Evolutionary conservation across 73 alveolate genomes (phyloP).

Genomic region (Symbiodinium natans): DNA sequence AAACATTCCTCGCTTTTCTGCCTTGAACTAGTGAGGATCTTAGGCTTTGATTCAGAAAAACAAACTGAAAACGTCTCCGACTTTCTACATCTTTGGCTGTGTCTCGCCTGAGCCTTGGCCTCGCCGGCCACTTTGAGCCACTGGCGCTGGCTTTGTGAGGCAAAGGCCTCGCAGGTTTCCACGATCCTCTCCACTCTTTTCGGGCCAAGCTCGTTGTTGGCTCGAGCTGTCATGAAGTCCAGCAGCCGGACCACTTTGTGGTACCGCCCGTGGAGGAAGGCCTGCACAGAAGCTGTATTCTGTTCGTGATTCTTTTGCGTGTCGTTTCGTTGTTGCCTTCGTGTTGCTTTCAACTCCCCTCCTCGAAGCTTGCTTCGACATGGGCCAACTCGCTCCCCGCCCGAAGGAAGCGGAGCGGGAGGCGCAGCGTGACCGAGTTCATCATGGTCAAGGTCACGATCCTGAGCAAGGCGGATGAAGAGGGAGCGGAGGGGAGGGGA

Average conservation of each 20-base stretch:
- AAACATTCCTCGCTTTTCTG: too few species aligned
- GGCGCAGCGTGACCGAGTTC: neutral
- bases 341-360: neutral
- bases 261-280: neutral
- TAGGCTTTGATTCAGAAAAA: too few species aligned
- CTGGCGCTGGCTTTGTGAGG: neutral
- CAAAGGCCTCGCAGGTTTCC: neutral
- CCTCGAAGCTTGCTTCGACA: too few species aligned
- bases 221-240: neutral
- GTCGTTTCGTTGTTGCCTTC: neutral
- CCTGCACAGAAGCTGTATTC: neutral
- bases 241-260: slow-evolving; percentile 2
- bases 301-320: neutral
- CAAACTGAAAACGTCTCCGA: too few species aligned
- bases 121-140: slow-evolving; percentile 17
- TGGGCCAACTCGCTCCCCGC: too few species aligned
- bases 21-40: too few species aligned
- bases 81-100: too few species aligned
- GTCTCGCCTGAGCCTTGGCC: neutral
- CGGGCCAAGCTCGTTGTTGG: neutral
- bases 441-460: neutral
- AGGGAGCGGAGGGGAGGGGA: neutral
- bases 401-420: neutral
- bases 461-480: neutral
- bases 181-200: neutral